These are phyloP conservation scores for Phellopilus nigrolimitatus DNA, from an alignment of 1,284 basidiomycete genomes.

Conservation along the genomic window DNA sequence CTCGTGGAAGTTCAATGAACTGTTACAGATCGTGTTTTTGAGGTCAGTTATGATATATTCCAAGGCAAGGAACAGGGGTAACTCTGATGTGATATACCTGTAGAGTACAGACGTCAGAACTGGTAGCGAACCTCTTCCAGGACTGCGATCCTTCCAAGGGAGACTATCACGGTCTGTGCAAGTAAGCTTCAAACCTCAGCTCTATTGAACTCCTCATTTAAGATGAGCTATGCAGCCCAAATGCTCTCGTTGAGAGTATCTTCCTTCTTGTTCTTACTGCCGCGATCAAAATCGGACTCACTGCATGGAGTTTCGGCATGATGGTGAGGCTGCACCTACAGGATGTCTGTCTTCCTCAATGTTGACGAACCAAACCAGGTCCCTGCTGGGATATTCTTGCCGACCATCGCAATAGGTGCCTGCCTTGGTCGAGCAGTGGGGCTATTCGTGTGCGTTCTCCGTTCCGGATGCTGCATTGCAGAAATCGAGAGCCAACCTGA, in stretches of 20 bases:
- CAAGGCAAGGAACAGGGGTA: not conserved
- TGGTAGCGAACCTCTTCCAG: conserved; percentile 68
- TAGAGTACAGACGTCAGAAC: conserved; percentile 64
- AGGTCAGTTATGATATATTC: conserved; percentile 3
- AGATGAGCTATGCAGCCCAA: conserved; percentile 42
- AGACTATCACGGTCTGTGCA: conserved; percentile 72
- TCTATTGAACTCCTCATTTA: not conserved
- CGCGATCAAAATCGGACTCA: conserved; percentile 53
- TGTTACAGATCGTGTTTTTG: conserved; percentile 28
- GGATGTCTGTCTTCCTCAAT: not conserved
- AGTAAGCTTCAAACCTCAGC: conserved; percentile 41
- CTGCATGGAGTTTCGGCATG: conserved; percentile 75
- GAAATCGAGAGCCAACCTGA: not conserved
- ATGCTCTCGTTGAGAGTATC: conserved; percentile 60
- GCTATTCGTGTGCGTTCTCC: conserved; percentile 67
- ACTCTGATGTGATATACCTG: too few relatives aligned
- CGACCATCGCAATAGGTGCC: conserved; percentile 69
- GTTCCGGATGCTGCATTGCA: too few relatives aligned
- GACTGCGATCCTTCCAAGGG: conserved; percentile 62
- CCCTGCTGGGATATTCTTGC: conserved; percentile 71
- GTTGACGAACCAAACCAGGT: conserved; percentile 42
- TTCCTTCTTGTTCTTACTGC: conserved; percentile 62
- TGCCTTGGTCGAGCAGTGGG: conserved; percentile 66
- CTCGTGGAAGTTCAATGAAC: too few relatives aligned
- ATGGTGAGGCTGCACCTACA: conserved; percentile 42